Percentiles rank a stretch among this genome's conserved stretches.
Evolutionary conservation across 768 basidiomycete species (phyloP).

Genomic region (Auricularia cornea): DNA sequence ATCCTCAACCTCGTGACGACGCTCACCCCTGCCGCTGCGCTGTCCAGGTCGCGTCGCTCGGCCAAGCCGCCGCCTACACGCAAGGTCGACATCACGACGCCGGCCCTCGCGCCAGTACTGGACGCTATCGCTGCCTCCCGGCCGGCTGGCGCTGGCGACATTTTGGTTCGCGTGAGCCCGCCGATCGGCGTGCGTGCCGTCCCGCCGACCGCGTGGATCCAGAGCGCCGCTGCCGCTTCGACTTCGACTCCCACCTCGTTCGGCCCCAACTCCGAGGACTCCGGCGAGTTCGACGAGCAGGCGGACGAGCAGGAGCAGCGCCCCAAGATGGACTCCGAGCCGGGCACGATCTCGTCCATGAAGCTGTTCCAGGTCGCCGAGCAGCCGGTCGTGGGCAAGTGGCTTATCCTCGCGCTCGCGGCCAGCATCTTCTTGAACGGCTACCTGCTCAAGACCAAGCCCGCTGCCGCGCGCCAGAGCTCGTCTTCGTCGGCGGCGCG

Average conservation of each 20-base stretch:
- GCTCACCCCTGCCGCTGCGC: slow-evolving; percentile 58
- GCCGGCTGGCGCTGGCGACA: slow-evolving; percentile 20
- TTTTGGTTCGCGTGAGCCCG: slow-evolving; percentile 55
- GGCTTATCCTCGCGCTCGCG: slow-evolving; percentile 83
- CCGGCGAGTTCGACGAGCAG: slow-evolving; percentile 23
- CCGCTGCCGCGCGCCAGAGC: slow-evolving; percentile 13
- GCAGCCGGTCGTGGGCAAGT: slow-evolving; percentile 84
- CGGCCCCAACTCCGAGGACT: slow-evolving; percentile 10
- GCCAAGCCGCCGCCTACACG: slow-evolving; percentile 13
- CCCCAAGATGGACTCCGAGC: neutral
- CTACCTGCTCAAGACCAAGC: slow-evolving; percentile 61
- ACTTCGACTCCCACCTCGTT: slow-evolving; percentile 7
- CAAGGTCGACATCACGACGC: slow-evolving; percentile 64
- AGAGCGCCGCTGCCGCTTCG: neutral
- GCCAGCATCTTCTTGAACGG: slow-evolving; percentile 87
- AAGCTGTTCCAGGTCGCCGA: neutral
- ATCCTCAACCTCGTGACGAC: slow-evolving; percentile 90
- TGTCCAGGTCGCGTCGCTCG: slow-evolving; percentile 35
- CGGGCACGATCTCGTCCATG: neutral
- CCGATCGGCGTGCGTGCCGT: slow-evolving; percentile 49
- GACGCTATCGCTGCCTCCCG: slow-evolving; percentile 41
- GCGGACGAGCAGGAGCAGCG: neutral
- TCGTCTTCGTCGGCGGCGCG: neutral
- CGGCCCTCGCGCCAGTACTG: slow-evolving; percentile 50
- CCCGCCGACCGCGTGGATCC: slow-evolving; percentile 13